Percentiles rank a stretch among this genome's conserved stretches.
phyloP scores from a whole-genome alignment of 2,329 filamentous ascomycete species.

The Calonectria honghensis region DNA sequence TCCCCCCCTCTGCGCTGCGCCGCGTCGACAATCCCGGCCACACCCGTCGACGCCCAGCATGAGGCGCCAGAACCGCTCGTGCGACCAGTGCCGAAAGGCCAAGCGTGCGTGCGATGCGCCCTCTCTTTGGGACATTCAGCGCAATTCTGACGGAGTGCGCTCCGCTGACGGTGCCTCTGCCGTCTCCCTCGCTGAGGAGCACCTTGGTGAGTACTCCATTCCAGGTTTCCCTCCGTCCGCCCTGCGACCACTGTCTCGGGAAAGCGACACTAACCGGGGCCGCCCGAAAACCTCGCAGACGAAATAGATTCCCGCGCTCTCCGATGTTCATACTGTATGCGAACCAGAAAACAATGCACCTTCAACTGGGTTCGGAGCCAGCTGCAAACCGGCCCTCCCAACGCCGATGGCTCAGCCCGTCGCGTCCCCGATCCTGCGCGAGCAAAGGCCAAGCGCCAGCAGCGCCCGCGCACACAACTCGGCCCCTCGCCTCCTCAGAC shows the following conservation, averaged over 20 bases:
- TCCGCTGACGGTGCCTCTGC: constrained; percentile 48
- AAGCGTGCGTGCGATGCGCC: constrained; percentile 56
- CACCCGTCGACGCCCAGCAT: constrained; percentile 43
- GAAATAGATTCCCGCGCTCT: constrained; percentile 55
- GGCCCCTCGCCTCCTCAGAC: constrained; percentile 50
- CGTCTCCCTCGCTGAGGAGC: constrained; percentile 53
- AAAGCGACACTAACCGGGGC: constrained; percentile 51
- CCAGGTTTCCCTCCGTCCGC: constrained; percentile 22
- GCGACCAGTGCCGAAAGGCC: constrained; percentile 56
- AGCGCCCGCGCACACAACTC: constrained; percentile 52
- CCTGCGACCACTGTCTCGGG: constrained; percentile 44
- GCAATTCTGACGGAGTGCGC: constrained; percentile 53
- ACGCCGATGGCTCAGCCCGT: constrained; percentile 44
- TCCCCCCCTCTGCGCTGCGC: constrained; percentile 18
- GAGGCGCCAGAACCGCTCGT: constrained; percentile 56
- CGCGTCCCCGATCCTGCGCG: constrained; percentile 53
- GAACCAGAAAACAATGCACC: constrained; percentile 55
- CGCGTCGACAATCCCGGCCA: constrained; percentile 29
- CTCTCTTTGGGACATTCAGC: constrained; percentile 55
- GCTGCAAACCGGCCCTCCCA: constrained; percentile 52
- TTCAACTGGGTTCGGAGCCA: constrained; percentile 56
- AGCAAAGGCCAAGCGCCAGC: constrained; percentile 54
- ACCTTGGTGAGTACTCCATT: constrained; percentile 51
- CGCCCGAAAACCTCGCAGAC: constrained; percentile 49
- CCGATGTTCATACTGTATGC: constrained; percentile 55